phyloP scores from a whole-genome alignment of 352 stramenopile genomes.

The Nothophytophthora sp. region DNA sequence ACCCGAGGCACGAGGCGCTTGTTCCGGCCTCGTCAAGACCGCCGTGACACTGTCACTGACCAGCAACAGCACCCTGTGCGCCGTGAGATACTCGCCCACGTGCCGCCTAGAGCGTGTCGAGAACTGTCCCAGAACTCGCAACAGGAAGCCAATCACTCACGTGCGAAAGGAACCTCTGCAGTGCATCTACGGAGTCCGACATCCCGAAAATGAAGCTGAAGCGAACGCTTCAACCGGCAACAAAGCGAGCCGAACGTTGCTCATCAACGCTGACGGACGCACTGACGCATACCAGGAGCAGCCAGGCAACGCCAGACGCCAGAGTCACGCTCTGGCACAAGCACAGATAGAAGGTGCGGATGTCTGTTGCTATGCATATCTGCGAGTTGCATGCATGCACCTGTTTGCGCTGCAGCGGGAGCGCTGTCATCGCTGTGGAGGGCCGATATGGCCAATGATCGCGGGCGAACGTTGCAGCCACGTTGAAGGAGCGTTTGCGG shows the following conservation, averaged over 20 bases:
- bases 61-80: conserved; percentile 12
- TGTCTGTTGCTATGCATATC: background rate
- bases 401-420: too few relatives aligned
- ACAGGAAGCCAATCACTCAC: too few relatives aligned
- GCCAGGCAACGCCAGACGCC: background rate
- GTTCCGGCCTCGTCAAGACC: too few relatives aligned
- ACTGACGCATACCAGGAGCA: conserved; percentile 9
- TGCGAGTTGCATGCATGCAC: too few relatives aligned
- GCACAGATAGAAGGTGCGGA: background rate
- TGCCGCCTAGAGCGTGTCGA: conserved; percentile 7
- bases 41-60: too few relatives aligned
- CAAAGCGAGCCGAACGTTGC: conserved; percentile 8
- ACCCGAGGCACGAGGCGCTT: background rate
- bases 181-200: conserved; percentile 20
- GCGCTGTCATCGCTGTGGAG: too few relatives aligned
- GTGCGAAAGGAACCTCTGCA: conserved; percentile 8
- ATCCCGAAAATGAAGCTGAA: conserved; percentile 12
- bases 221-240: background rate
- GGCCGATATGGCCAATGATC: too few relatives aligned
- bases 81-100: conserved; percentile 6
- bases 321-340: background rate
- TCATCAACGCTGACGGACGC: background rate
- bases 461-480: too few relatives aligned
- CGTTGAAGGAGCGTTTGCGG: too few relatives aligned
- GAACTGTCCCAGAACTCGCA: conserved; percentile 27